Percentiles rank a stretch among this genome's conserved stretches.
phyloP scores from a whole-genome alignment of 257 asterid genomes.

The Schizonepeta tenuifolia region DNA sequence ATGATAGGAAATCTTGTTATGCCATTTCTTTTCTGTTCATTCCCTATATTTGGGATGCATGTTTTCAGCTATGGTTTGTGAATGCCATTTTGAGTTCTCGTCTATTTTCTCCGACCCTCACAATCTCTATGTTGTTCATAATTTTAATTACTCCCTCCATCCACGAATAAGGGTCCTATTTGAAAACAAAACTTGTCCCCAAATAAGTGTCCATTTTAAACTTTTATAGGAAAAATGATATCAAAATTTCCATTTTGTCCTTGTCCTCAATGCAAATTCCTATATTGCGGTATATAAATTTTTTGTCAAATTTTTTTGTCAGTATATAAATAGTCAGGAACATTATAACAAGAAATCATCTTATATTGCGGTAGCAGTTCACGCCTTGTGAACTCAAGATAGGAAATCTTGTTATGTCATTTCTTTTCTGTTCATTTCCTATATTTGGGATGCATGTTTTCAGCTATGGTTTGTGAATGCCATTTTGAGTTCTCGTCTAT shows the following conservation, averaged over 20 bases:
- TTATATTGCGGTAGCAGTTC: background rate
- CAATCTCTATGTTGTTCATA: background rate
- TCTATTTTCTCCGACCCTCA: background rate
- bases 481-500: background rate
- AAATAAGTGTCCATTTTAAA: no score
- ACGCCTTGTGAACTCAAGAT: slow-evolving; percentile 20
- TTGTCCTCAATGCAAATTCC: no score
- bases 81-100: slow-evolving; percentile 12
- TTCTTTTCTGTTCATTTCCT: slow-evolving; percentile 6
- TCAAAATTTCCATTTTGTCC: no score
- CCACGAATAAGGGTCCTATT: no score
- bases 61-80: slow-evolving; percentile 27
- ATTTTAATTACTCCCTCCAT: background rate
- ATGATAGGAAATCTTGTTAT: slow-evolving; percentile 16
- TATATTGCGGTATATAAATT: no score
- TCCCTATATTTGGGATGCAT: slow-evolving; percentile 8
- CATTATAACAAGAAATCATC: background rate
- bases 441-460: slow-evolving; percentile 7
- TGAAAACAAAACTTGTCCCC: no score
- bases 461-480: slow-evolving; percentile 28
- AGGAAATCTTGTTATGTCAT: slow-evolving; percentile 15
- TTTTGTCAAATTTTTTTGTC: no score
- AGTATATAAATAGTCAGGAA: no score
- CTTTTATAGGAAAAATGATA: no score
- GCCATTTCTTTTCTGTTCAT: slow-evolving; percentile 3